Percentiles rank a stretch among this genome's conserved stretches.
phyloP scores from a whole-genome alignment of 352 stramenopile genomes.

The Phytopythium vexans region DNA sequence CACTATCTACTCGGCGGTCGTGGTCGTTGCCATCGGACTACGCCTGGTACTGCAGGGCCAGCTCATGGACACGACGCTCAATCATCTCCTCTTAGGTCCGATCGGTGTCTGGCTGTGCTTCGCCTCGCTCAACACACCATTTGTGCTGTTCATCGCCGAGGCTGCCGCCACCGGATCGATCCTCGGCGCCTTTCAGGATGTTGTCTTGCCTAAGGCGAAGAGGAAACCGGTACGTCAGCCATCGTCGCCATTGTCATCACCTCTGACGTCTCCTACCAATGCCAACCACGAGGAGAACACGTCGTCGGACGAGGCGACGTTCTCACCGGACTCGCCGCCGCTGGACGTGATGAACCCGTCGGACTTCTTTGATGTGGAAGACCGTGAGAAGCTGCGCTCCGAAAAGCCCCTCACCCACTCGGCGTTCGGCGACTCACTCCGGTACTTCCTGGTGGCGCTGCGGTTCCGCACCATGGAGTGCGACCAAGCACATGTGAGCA shows the following conservation, averaged over 20 bases:
- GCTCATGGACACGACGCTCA: slow-evolving; percentile 61
- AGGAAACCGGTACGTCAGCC: not conserved
- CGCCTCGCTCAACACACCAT: slow-evolving; percentile 75
- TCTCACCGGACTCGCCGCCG: slow-evolving; percentile 23
- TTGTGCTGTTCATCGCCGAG: slow-evolving; percentile 78
- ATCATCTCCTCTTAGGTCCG: slow-evolving; percentile 63
- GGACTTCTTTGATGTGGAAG: slow-evolving; percentile 82
- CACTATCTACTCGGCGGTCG: slow-evolving; percentile 59
- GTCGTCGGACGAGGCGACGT: slow-evolving; percentile 6
- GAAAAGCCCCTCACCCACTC: slow-evolving; percentile 66
- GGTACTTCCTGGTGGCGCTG: slow-evolving; percentile 73
- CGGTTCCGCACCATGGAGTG: slow-evolving; percentile 60
- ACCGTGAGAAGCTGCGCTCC: slow-evolving; percentile 74
- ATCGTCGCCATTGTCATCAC: not conserved
- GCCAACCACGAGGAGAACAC: not conserved
- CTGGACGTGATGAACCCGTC: slow-evolving; percentile 19
- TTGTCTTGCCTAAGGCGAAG: slow-evolving; percentile 32
- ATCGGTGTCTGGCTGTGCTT: slow-evolving; percentile 87
- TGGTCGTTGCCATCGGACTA: slow-evolving; percentile 63
- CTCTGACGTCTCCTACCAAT: not conserved
- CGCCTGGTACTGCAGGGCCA: slow-evolving; percentile 68
- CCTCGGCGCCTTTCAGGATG: slow-evolving; percentile 69
- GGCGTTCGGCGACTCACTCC: slow-evolving; percentile 57
- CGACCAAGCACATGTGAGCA: slow-evolving; percentile 43
- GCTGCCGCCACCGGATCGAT: slow-evolving; percentile 70